These are phyloP conservation scores for Fusarium cicatricum DNA, from an alignment of 2,329 filamentous ascomycete genomes.

Conservation along the genomic window DNA sequence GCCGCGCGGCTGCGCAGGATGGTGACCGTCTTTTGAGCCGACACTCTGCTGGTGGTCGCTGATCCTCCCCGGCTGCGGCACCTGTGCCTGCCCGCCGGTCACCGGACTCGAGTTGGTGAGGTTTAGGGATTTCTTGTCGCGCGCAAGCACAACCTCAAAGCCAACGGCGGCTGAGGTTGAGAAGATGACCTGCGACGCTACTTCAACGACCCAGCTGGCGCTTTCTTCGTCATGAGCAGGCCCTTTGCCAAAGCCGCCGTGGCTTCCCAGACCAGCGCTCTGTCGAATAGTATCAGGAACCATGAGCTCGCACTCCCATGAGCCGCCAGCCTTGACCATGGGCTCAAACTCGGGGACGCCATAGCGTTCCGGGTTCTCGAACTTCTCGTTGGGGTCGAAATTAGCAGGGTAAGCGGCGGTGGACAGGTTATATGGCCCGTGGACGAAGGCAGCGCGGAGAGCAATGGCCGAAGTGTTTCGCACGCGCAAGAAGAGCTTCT, in stretches of 20 bases:
- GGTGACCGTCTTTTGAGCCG: conserved; percentile 63
- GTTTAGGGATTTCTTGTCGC: conserved; percentile 84
- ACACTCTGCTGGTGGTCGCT: conserved; percentile 77
- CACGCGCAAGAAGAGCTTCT: conserved; percentile 83
- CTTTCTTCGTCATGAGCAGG: conserved; percentile 60
- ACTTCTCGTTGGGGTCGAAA: conserved; percentile 84
- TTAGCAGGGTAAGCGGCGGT: conserved; percentile 84
- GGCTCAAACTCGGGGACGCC: conserved; percentile 93
- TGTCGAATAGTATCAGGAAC: conserved; percentile 82
- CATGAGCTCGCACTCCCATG: conserved; percentile 80
- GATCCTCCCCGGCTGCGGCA: conserved; percentile 74
- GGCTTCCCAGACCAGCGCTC: conserved; percentile 60
- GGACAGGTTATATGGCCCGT: conserved; percentile 92
- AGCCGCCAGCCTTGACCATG: conserved; percentile 92
- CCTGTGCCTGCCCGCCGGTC: conserved; percentile 54
- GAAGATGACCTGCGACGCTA: conserved; percentile 93
- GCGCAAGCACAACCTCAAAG: conserved; percentile 85
- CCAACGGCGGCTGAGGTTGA: conserved; percentile 86
- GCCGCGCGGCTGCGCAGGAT: conserved; percentile 72
- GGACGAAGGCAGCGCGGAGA: conserved; percentile 92
- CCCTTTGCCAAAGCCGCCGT: conserved; percentile 56
- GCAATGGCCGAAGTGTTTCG: conserved; percentile 93
- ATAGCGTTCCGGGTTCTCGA: conserved; percentile 72
- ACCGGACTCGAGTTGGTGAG: conserved; percentile 62
- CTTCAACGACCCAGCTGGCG: conserved; percentile 88